A percentile compares a stretch with the other conserved stretches of the same genome.
These are phyloP conservation scores for Trichopus zeylanicus DNA, from an alignment of 116 monocot species.

Conservation along the genomic window DNA sequence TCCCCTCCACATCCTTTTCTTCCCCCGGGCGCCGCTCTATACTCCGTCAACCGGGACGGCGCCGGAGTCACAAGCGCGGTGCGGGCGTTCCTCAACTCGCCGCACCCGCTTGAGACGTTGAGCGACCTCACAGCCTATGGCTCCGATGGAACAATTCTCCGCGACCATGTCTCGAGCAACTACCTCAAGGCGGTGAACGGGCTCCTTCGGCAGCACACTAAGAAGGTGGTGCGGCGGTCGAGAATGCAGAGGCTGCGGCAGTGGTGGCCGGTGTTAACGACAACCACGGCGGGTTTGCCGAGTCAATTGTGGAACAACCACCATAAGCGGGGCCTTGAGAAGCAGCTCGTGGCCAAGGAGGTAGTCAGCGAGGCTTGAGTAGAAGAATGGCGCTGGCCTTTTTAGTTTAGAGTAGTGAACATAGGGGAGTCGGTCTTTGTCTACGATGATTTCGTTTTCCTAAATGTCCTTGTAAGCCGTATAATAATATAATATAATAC, in stretches of 20 bases:
- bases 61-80: slow-evolving; percentile 6
- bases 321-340: not conserved
- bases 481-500: no score
- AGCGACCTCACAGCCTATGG: slow-evolving; percentile 67
- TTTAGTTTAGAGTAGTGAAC: no score
- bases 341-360: slow-evolving; percentile 1
- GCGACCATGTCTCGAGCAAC: slow-evolving; percentile 69
- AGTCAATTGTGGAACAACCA: not conserved
- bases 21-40: slow-evolving; percentile 45
- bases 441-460: no score
- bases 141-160: slow-evolving; percentile 60
- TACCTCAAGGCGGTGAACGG: slow-evolving; percentile 58
- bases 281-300: not conserved
- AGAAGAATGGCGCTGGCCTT: no score
- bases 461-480: no score
- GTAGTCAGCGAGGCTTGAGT: slow-evolving; percentile 4
- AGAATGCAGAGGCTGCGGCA: slow-evolving; percentile 5
- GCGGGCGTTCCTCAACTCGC: slow-evolving; percentile 57
- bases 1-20: slow-evolving; percentile 62
- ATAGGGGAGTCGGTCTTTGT: no score
- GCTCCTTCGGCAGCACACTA: slow-evolving; percentile 18
- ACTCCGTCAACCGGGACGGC: slow-evolving; percentile 15
- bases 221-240: not conserved
- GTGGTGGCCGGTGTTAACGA: slow-evolving; percentile 15
- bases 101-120: slow-evolving; percentile 68